phyloP scores from a whole-genome alignment of 805 yeast species.

The Candida parachauliodes region DNA sequence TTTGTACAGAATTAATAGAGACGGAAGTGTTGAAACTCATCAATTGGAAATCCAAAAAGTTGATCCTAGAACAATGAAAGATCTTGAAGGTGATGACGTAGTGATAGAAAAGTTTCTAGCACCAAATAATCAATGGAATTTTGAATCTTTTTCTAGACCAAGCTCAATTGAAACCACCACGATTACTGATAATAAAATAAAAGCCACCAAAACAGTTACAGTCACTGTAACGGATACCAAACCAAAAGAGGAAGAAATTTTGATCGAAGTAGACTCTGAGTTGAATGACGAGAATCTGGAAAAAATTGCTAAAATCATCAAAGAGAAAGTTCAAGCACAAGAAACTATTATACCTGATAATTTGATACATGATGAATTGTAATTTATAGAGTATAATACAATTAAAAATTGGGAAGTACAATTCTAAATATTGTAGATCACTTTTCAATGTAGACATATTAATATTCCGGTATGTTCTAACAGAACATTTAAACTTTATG shows the following conservation, averaged over 20 bases:
- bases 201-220: conserved; percentile 7
- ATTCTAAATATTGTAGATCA: too few species aligned
- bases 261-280: background rate
- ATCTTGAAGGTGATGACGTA: conserved; percentile 27
- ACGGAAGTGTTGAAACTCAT: conserved; percentile 15
- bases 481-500: too few species aligned
- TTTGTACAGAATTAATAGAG: conserved; percentile 22
- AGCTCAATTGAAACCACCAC: background rate
- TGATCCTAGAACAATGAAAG: conserved; percentile 29
- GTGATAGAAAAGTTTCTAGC: conserved; percentile 19
- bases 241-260: conserved; percentile 1
- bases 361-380: conserved; percentile 8
- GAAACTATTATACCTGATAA: background rate
- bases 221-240: conserved; percentile 8
- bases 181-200: background rate
- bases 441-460: too few species aligned
- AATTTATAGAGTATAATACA: conserved; percentile 1
- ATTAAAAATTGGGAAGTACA: too few species aligned
- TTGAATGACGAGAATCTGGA: background rate
- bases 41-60: conserved; percentile 19
- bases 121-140: conserved; percentile 25
- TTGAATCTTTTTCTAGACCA: conserved; percentile 16
- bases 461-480: too few species aligned
- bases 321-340: background rate
- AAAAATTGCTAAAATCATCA: background rate